Base-by-base conservation (phyloP, 164 flowering plant genomes). In the Dillenia suffruticosa region DNA sequence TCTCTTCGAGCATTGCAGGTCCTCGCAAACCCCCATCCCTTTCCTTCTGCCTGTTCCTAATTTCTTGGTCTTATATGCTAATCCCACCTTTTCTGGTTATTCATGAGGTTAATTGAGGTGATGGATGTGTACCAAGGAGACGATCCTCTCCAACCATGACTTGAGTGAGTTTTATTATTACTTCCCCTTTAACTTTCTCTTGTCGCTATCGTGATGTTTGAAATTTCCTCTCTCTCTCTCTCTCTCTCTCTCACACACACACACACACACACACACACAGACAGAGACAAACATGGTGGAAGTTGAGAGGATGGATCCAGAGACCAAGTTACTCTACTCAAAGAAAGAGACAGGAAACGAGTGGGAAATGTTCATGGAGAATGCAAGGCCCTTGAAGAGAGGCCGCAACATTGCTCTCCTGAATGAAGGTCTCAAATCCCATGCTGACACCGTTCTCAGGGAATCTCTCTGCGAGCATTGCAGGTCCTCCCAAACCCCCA, bases 311-410 rank as follows among this genome's bases (percentile, higher is more conserved):
- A 7, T 82, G 61, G 96, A 92, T 68, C 86, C 89, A 55, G 97
- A 92, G 72, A 76, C 88, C 19, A 79, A 68, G 74, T 92, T 92
- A 65, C 80, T 92, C 10, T 67, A 67, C 10, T 81, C 92, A 5
- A 81, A 84, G 12, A 64, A 76, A 49, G 68, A 72, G 62, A 89
- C 82, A 0, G 89, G 94, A 8, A 70, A 83, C 74, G 96, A 89
- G 56, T 93, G 98, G 98, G 98, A 93, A 47, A 75, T 87, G 45
- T 87, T 78, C 79, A 90, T 90, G 66, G 98, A 93, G 72, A 93
- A 93, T 67, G 95, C 91, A 8, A 80, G 85, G 62, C 97, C 98
- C 7, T 61, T 91, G 76, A 93, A 93, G 77, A 82, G 97, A 73
- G 97, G 98, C 7, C 82, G 97, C 9, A 86, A 90, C 19, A 77